A percentile compares a stretch with the other conserved stretches of the same genome.
Evolutionary conservation across 1,284 basidiomycete species (phyloP).

Genomic region (Malassezia japonica): DNA sequence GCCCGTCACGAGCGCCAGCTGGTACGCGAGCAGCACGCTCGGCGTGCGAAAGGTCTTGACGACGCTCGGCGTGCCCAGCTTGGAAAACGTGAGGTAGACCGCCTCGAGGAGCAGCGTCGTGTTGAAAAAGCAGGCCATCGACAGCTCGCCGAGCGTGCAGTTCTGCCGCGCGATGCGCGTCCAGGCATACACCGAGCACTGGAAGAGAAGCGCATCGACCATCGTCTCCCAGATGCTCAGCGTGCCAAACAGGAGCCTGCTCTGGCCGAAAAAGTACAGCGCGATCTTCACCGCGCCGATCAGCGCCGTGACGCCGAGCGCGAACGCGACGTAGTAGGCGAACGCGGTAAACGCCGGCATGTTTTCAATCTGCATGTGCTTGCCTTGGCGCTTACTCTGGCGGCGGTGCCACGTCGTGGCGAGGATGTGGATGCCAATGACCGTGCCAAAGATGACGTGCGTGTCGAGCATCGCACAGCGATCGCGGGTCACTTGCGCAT

Average conservation of each 20-base stretch:
- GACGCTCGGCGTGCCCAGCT: slow-evolving; percentile 13
- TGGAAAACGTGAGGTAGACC: slow-evolving; percentile 24
- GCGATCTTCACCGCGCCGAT: slow-evolving; percentile 20
- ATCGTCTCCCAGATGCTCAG: slow-evolving; percentile 56
- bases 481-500: background rate
- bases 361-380: slow-evolving; percentile 3
- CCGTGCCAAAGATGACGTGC: slow-evolving; percentile 1
- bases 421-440: slow-evolving; percentile 10
- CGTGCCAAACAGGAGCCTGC: slow-evolving; percentile 37
- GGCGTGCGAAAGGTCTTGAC: slow-evolving; percentile 75
- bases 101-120: slow-evolving; percentile 74
- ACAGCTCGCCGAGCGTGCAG: slow-evolving; percentile 89
- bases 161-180: slow-evolving; percentile 80
- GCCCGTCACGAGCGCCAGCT: slow-evolving; percentile 84
- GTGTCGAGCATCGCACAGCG: slow-evolving; percentile 5
- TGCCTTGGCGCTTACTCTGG: slow-evolving; percentile 1
- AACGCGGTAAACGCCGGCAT: background rate
- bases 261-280: slow-evolving; percentile 20
- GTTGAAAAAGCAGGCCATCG: slow-evolving; percentile 74
- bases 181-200: slow-evolving; percentile 78
- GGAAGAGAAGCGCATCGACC: slow-evolving; percentile 61
- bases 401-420: slow-evolving; percentile 4
- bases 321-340: slow-evolving; percentile 41
- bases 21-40: slow-evolving; percentile 81
- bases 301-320: slow-evolving; percentile 37